Conservation (phyloP, 257 asterid species). For the Solanum bulbocastanum region DNA sequence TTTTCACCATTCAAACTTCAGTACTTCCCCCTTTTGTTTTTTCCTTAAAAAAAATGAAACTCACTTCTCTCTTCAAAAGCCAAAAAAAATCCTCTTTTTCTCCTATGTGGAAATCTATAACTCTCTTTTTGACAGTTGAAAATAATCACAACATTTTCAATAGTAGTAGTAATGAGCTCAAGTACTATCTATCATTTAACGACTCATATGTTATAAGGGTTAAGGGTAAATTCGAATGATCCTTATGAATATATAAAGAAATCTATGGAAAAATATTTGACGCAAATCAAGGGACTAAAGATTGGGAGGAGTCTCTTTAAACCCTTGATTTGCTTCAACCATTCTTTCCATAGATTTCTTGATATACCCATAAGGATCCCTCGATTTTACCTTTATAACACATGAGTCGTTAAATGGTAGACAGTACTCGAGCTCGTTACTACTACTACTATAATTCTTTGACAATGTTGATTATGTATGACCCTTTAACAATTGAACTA, state of each 20-base stretch:
- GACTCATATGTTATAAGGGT: slow-evolving; percentile 3
- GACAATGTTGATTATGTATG: no score
- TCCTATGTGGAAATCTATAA: slow-evolving; percentile 22
- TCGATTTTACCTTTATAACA: no score
- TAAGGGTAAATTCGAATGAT: slow-evolving; percentile 17
- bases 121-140: slow-evolving; percentile 37
- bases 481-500: no score
- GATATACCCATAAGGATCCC: slow-evolving; percentile 3
- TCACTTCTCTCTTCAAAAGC: slow-evolving; percentile 39
- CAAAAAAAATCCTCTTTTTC: slow-evolving; percentile 5
- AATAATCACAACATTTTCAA: slow-evolving; percentile 12
- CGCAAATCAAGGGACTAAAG: slow-evolving; percentile 16
- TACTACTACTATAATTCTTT: no score
- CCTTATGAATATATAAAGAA: slow-evolving; percentile 33
- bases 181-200: slow-evolving; percentile 6
- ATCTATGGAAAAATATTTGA: slow-evolving; percentile 52
- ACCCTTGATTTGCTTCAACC: no score
- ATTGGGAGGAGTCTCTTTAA: slow-evolving; percentile 18
- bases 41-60: slow-evolving; percentile 18
- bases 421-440: no score
- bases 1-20: neutral
- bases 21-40: neutral
- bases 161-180: neutral
- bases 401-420: no score
- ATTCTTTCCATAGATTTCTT: neutral